Conservation (phyloP, 371 early-diverging fungal species). For the Rhizopus sp. region DNA sequence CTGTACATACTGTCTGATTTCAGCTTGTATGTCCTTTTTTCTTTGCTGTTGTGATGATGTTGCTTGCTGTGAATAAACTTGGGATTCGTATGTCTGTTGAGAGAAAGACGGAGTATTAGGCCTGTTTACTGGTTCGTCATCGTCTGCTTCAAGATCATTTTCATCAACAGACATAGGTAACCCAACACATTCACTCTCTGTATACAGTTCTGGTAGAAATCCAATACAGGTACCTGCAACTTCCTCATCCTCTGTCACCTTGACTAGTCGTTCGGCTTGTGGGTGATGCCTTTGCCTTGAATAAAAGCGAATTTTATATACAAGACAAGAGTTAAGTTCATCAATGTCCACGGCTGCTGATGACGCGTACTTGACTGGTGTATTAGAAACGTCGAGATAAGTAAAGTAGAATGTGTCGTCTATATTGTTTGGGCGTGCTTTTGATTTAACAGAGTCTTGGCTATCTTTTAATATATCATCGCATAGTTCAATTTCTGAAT, state of each 20-base stretch:
- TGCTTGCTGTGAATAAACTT: background rate
- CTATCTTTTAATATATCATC: background rate
- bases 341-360: conserved; percentile 34
- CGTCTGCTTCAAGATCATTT: background rate
- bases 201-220: conserved; percentile 24
- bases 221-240: conserved; percentile 10
- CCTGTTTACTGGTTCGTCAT: too few species aligned
- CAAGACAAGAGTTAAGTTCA: conserved; percentile 12
- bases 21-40: background rate
- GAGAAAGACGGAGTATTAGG: background rate
- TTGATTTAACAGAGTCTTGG: conserved; percentile 16
- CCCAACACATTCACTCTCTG: conserved; percentile 30
- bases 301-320: conserved; percentile 36
- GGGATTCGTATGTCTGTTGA: conserved; percentile 1
- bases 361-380: conserved; percentile 25
- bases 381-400: conserved; percentile 25
- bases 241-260: conserved; percentile 9
- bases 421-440: conserved; percentile 7
- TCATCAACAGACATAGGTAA: conserved; percentile 23
- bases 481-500: background rate
- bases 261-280: conserved; percentile 3
- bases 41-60: conserved; percentile 4
- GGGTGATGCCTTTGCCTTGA: conserved; percentile 27
- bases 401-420: conserved; percentile 29
- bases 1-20: conserved; percentile 5